Evolutionary conservation across 1,139 yeast genomes (phyloP), one percentile per base, ranked within the genome.

Genomic region (Pichia terricola): DNA sequence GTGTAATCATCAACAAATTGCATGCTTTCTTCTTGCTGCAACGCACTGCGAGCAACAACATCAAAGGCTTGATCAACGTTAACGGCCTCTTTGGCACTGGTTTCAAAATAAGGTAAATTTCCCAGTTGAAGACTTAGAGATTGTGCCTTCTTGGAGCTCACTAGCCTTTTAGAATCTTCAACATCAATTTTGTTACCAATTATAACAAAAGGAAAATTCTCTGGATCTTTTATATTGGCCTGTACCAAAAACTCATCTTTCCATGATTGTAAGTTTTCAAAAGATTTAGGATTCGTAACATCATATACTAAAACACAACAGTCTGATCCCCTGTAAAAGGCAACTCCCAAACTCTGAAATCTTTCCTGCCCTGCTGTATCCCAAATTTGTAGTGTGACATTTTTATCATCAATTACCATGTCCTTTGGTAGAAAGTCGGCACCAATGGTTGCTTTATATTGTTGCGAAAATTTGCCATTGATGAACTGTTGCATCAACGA

Each of bases 361-460:
- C 98, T 72, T 66, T 91, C 98, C 69, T 91, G 98, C 31, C 98
- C 98, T 3, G 98, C 98, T 38, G 98, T 91, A 62, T 91, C 98
- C 98, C 98, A 91, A 45, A 91, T 79, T 70, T 91, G 96, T 72
- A 84, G 73, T 30, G 88, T 80, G 10, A 82, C 89, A 52, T 76
- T 75, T 55, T 83, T 78, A 61, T 81, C 91, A 62, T 91, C 97
- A 47, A 91, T 75, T 28, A 73, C 69, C 47, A 91, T 78, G 59
- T 91, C 97, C 63, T 89, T 89, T 38, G 97, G 91, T 51, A 89
- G 72, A 60, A 91, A 91, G 63, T 91, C 98, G 4, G 97, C 98
- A 6, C 98, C 98, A 54, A 91, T 91, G 26, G 98, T 91, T 30
- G 98, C 97, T 62, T 91, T 91, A 66, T 91, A 91, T 62, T 91